These are phyloP conservation scores for Vigna radiata DNA, from an alignment of 306 rosid genomes.

Conservation along the genomic window DNA sequence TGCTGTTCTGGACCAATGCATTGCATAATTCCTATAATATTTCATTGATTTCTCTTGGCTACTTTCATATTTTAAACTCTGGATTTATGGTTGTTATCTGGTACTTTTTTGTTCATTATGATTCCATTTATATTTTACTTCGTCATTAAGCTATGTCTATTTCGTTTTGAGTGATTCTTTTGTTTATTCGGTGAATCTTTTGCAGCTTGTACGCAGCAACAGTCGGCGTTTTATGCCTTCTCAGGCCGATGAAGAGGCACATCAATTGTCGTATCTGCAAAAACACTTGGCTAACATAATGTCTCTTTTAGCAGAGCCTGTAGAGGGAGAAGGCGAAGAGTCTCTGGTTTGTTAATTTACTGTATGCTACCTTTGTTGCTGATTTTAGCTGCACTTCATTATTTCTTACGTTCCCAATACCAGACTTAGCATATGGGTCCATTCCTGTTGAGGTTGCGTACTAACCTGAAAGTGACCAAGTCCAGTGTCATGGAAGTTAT, in stretches of 20 bases:
- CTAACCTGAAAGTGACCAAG: neutral
- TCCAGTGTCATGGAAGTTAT: neutral
- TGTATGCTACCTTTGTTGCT: constrained; percentile 24
- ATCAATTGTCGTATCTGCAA: constrained; percentile 86
- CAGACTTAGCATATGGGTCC: constrained; percentile 16
- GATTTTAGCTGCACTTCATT: constrained; percentile 26
- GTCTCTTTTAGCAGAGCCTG: constrained; percentile 83
- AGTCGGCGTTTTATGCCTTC: constrained; percentile 86
- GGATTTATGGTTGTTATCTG: neutral
- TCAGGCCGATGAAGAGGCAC: constrained; percentile 92
- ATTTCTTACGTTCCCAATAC: constrained; percentile 1
- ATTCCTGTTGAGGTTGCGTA: constrained; percentile 15
- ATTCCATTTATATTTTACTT: neutral
- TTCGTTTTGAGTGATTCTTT: constrained; percentile 15
- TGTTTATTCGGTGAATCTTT: constrained; percentile 33
- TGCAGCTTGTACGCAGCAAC: constrained; percentile 97
- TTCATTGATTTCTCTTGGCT: constrained; percentile 2
- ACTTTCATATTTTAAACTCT: neutral
- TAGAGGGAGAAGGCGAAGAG: constrained; percentile 81
- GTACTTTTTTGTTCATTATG: neutral
- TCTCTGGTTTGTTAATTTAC: constrained; percentile 72
- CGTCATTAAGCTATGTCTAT: neutral
- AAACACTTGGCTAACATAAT: constrained; percentile 84
- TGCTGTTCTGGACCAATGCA: constrained; percentile 14
- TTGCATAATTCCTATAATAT: neutral